Percentiles rank a stretch among this genome's conserved stretches.
Evolutionary conservation across 1,139 yeast genomes (phyloP).

Genomic region (Tardiomyces depauwii): DNA sequence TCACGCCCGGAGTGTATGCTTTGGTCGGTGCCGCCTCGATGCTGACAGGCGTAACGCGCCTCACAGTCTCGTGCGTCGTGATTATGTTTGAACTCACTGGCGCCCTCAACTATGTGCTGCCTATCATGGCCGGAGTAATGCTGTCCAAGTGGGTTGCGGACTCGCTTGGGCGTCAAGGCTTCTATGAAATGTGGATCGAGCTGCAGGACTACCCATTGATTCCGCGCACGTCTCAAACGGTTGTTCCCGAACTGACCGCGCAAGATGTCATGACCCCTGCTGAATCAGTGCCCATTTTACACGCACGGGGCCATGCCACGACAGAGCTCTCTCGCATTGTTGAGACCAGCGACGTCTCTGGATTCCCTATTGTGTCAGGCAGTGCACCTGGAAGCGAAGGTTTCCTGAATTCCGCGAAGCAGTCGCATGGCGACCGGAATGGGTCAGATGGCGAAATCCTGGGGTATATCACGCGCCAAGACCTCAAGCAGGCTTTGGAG

Average conservation of each 20-base stretch:
- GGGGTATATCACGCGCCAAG: neutral
- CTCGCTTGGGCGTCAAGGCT: slow-evolving; percentile 27
- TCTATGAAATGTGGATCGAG: slow-evolving; percentile 33
- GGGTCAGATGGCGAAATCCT: neutral
- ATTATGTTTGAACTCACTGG: slow-evolving; percentile 97
- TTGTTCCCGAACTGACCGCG: slow-evolving; percentile 3
- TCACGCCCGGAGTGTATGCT: slow-evolving; percentile 91
- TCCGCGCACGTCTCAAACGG: neutral
- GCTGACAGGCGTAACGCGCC: slow-evolving; percentile 82
- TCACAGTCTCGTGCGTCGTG: slow-evolving; percentile 87
- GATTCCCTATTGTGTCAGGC: neutral
- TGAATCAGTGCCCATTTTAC: neutral
- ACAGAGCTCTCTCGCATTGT: slow-evolving; percentile 1
- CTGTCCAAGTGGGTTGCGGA: slow-evolving; percentile 39
- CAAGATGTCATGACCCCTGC: slow-evolving; percentile 4
- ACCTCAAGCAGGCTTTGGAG: neutral
- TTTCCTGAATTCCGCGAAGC: neutral
- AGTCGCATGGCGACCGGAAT: neutral
- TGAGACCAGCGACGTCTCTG: neutral
- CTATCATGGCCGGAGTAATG: slow-evolving; percentile 64
- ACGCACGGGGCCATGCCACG: slow-evolving; percentile 1
- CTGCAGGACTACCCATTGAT: slow-evolving; percentile 1
- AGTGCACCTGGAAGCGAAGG: neutral
- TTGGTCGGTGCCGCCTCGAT: slow-evolving; percentile 98
- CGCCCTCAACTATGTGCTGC: slow-evolving; percentile 79